phyloP scores from a whole-genome alignment of 495 filamentous ascomycete genomes.

The Lophiostoma macrostomum region DNA sequence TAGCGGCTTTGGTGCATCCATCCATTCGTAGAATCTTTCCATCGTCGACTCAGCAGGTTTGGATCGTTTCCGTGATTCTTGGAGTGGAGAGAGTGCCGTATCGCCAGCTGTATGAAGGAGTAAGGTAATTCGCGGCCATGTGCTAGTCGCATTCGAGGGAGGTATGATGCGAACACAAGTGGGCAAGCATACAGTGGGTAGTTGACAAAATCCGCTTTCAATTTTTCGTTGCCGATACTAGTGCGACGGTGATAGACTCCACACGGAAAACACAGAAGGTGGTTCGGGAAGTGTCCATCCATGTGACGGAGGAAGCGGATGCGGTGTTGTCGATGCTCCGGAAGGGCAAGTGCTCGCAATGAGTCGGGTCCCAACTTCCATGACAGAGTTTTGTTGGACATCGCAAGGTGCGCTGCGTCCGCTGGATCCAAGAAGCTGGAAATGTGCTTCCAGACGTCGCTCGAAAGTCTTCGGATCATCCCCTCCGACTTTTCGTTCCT shows the following conservation, averaged over 20 bases:
- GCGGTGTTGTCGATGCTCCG: conserved; percentile 43
- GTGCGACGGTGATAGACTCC: conserved; percentile 50
- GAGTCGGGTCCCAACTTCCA: conserved; percentile 42
- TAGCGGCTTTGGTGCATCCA: conserved; percentile 54
- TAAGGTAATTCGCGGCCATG: conserved; percentile 53
- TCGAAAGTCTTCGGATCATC: conserved; percentile 46
- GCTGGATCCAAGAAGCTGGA: conserved; percentile 43
- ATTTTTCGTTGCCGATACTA: conserved; percentile 48
- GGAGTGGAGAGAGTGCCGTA: conserved; percentile 45
- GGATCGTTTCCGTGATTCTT: conserved; percentile 47
- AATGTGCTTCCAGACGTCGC: conserved; percentile 47
- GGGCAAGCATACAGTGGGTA: conserved; percentile 56
- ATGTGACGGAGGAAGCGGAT: conserved; percentile 48
- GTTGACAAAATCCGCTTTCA: conserved; percentile 47
- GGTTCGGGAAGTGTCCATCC: conserved; percentile 48
- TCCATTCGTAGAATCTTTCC: conserved; percentile 43
- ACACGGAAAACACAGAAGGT: conserved; percentile 59
- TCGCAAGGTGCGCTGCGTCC: conserved; percentile 49
- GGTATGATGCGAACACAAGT: conserved; percentile 42
- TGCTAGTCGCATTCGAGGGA: conserved; percentile 51
- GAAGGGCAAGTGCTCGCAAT: conserved; percentile 39
- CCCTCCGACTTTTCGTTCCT: conserved; percentile 32
- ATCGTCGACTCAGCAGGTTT: conserved; percentile 48
- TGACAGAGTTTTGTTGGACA: conserved; percentile 49
- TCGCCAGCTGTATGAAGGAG: conserved; percentile 53